Base-by-base conservation (phyloP, 805 yeast genomes). In the Tetrapisispora fleetii region DNA sequence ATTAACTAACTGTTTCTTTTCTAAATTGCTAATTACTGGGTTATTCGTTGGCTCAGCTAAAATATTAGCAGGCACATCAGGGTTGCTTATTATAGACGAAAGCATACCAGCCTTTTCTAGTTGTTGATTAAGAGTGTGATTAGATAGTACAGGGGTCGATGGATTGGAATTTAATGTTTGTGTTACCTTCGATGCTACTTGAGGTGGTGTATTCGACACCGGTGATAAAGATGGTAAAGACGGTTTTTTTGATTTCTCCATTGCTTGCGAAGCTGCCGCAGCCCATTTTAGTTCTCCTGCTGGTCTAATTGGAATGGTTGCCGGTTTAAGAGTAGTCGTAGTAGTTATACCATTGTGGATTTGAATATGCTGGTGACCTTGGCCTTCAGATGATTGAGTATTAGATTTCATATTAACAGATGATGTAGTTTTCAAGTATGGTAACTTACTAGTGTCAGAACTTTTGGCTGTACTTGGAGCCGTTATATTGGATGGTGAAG, bases 241-340 rank as follows among this genome's bases (percentile, higher is more conserved):
- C 17, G 43, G 43, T 39, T 58, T 58, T 40, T 57, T 57, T 18
- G 58, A 61, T 40, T 54, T 60, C 39, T 62, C 62, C 14, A 58
- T 51, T 38, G 54, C 58, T 45, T 58, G 61, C 6, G 76, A 76
- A 4, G 79, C 81, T 5, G 80, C 80, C 2, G 74, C 71, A 1
- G 81, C 71, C 81, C 81, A 77, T 57, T 76, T 76, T 48, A 75
- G 59, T 41, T 75, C 78, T 14, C 79, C 78, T 4, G 71, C 73
- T 1, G 80, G 80, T 54, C 74, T 76, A 2, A 72, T 62, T 1
- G 81, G 81, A 1, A 78, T 65, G 2, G 76, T 65, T 2, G 81
- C 80, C 1, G 81, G 81, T 58, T 76, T 77, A 43, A 77, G 51
- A 8, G 66, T 61, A 22, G 59, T 57, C 3, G 67, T 55, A 6